Evolutionary conservation across 208 protist genomes (phyloP).

Genomic region (Sergeia podlipaevii): DNA sequence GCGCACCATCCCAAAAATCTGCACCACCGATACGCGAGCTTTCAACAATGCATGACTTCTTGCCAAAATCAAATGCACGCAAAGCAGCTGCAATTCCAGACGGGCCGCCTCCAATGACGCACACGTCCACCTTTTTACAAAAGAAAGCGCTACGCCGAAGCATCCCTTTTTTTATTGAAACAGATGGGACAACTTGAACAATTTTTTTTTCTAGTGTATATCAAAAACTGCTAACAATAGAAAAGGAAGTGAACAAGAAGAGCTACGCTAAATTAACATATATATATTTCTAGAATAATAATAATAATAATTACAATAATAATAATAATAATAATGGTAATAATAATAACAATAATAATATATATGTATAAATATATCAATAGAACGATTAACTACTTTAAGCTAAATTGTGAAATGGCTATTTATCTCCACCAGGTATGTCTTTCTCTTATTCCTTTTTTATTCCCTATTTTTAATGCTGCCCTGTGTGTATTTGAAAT

Average conservation of each 20-base stretch:
- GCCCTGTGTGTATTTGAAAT: no score
- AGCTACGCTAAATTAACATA: conserved; percentile 1
- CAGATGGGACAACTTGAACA: background rate
- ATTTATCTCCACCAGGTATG: no score
- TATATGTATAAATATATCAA: background rate
- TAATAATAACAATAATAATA: conserved; percentile 2
- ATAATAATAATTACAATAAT: background rate
- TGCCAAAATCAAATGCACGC: conserved; percentile 69
- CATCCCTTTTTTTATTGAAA: conserved; percentile 12
- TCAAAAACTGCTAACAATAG: conserved; percentile 16
- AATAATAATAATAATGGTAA: conserved; percentile 8
- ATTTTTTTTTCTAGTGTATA: background rate
- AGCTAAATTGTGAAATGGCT: no score
- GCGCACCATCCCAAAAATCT: conserved; percentile 87
- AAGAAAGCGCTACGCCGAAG: conserved; percentile 13
- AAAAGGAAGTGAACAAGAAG: conserved; percentile 12
- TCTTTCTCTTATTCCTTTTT: no score
- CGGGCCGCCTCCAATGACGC: conserved; percentile 84
- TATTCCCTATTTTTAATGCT: no score
- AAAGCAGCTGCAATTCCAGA: conserved; percentile 79
- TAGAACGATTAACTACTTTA: background rate
- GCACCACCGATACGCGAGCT: conserved; percentile 70
- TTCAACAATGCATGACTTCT: conserved; percentile 83
- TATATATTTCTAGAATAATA: background rate
- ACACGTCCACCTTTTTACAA: conserved; percentile 74